Evolutionary conservation across 1,284 basidiomycete genomes (phyloP), one percentile per base, ranked within the genome.

Genomic region (Bjerkandera adusta): DNA sequence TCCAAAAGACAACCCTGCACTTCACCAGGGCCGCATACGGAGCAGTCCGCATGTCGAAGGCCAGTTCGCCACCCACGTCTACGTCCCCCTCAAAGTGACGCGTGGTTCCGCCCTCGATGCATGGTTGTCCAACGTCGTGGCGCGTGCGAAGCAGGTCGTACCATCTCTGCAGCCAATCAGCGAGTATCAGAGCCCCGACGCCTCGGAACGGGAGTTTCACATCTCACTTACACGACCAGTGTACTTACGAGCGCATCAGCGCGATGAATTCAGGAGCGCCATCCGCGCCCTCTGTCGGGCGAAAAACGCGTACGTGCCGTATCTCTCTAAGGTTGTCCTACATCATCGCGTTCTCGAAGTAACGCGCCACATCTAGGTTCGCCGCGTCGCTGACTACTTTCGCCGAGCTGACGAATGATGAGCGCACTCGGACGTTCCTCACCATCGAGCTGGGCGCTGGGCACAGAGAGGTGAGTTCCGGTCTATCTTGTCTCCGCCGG

Each of bases 11-110:
- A 66, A 87, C 55, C 88, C 89, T 2, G 66, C 77, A 4, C 66
- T 79, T 8, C 89, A 92, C 59, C 88, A 91, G 67, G 90, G 90
- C 12, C 77, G 91, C n/a, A 69, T 71, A 42, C 77, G 90, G n/a
- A 71, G 77, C 0, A 71, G 68, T 0, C 86, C 89, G 1, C 86
- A 91, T 57, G 77, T 89, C 8, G 85, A 90, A 22, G 91, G 90
- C 0, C 88, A 91, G 61, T 92, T 79, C 60, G 79, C 83, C 1
- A 73, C 83, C 12, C 80, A 91, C 66, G 75, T 92, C 47, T 92
- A 86, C 60, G 71, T 89, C 8, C 76, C 83, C 2, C 57, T 90
- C 43, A 50, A 62, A 18, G 47, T 88, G 22, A 62, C 69, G 12
- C 65, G 54, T 32, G 62, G 57, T 25, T 69, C 75, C 12, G 52